Evolutionary conservation across 83 land plant genomes (phyloP), one percentile per base, ranked within the genome.

Genomic region (Diphasiastrum complanatum): DNA sequence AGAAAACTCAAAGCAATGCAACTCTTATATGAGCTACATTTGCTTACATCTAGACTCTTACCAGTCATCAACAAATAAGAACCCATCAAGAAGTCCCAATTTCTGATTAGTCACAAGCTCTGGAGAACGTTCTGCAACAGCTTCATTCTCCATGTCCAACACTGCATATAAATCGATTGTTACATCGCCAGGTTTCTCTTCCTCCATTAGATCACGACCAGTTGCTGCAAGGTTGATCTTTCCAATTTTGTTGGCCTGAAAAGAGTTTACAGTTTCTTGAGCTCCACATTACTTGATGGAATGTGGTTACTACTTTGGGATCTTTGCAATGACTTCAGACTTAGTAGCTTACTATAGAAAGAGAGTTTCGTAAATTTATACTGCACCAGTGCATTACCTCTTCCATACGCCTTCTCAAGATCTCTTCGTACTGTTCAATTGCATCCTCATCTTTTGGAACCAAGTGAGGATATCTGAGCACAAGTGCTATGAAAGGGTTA

Each of bases 211-310:
- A 75, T 95, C 99, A 62, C 90, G 89, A 31, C 99, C 99, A 54
- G 86, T 95, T 14, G 99, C 99, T 47, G 99, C 99, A 51, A 95
- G 85, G 77, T 95, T 95, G 31, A 95, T 95, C 75, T 90, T 95
- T 18, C 99, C 99, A 72, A 95, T 95, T 72, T 79, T 95, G 63
- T 85, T 95, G 14, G 84, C 99, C 99, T 95, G 81, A 35, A 82
- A 56, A 50, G 12, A 36, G 11, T 18, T 11, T 63, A 28, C 29
- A 12, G 28, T 11, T 36, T 31, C 31, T 49, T 19, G 8, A 49
- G 11, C 52, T 19, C 11, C 20, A 20, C 8, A 20, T 11, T 11
- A 49, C 10, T 29, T 49, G 31, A 18, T 47, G n/a, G n/a, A n/a
- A n/a, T n/a, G n/a, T n/a, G n/a, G n/a, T n/a, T n/a, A n/a, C n/a